Evolutionary conservation across 2,329 filamentous ascomycete genomes (phyloP), one percentile per base, ranked within the genome.

Genomic region (Diaporthe capsici): DNA sequence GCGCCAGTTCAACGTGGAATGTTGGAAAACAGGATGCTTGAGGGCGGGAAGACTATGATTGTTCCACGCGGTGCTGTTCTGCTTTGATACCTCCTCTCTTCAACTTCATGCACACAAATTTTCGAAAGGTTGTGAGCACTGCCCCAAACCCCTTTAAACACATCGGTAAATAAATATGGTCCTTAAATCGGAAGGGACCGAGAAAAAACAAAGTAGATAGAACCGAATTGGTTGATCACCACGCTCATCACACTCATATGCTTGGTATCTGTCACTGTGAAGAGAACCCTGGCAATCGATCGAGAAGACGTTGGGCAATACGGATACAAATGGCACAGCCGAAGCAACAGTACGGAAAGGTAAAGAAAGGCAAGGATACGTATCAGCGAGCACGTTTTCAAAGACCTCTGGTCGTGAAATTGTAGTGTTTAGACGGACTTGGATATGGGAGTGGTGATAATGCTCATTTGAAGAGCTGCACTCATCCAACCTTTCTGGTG

Each of bases 21-120:
- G n/a, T 55, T 70, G 65, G 49, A 47, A 17, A 28, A 28, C n/a
- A 70, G 22, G 34, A 20, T 55, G 25, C n/a, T 6, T 20, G 15
- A 42, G 49, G 49, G n/a, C 10, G 31, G 65, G n/a, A 68, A 70
- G 65, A 53, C 55, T 13, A 55, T 55, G 34, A 13, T 42, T 28
- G 65, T 70, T 70, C 34, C n/a, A 34, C 25, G 47, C n/a, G 65
- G 28, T 55, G 34, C 49, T 70, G 55, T 55, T 70, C 15, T 70
- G 34, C 37, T 51, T 47, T 47, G 71, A 75, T 73, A 75, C 74
- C 61, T 70, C 70, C 53, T 73, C 49, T 55, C 31, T 67, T 31
- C 65, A 49, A 53, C 53, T 70, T 73, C 25, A 73, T 73, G 49
- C 74, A 53, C 51, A 73, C 51, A 73, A 31, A 47, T 49, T 42